Conservation (phyloP, 805 yeast genomes). For the Yamadazyma paraphyllophila region DNA sequence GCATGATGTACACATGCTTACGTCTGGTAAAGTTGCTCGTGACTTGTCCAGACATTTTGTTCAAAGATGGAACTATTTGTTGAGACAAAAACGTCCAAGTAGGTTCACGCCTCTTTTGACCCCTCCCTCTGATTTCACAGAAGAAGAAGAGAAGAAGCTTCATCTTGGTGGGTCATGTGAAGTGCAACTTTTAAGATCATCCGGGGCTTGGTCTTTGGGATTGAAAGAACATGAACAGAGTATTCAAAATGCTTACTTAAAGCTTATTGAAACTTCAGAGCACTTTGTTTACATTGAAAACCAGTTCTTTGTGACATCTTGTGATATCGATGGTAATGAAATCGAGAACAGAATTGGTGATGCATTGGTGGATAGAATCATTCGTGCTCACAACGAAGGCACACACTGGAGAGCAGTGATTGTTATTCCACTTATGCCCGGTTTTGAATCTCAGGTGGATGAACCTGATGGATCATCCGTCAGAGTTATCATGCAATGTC, state of each 20-base stretch:
- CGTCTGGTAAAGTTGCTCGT: constrained; percentile 91
- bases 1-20: constrained; percentile 98
- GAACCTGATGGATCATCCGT: constrained; percentile 93
- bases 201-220: constrained; percentile 93
- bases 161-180: constrained; percentile 85
- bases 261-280: constrained; percentile 84
- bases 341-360: constrained; percentile 91
- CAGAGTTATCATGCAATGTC: constrained; percentile 94
- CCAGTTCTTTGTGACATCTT: constrained; percentile 91
- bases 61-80: constrained; percentile 93
- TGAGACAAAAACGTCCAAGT: constrained; percentile 93
- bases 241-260: constrained; percentile 89
- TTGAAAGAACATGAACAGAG: constrained; percentile 80
- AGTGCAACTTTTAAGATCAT: constrained; percentile 82
- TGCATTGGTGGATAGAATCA: constrained; percentile 95
- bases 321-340: constrained; percentile 77
- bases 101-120: constrained; percentile 87
- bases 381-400: constrained; percentile 76
- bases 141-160: constrained; percentile 58
- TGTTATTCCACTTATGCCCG: constrained; percentile 95
- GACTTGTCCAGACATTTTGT: constrained; percentile 92
- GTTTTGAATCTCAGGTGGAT: constrained; percentile 91
- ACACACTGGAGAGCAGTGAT: constrained; percentile 87
- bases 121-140: constrained; percentile 87
- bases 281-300: constrained; percentile 94